Conservation (phyloP, 805 yeast genomes). For the Metschnikowia similis region DNA sequence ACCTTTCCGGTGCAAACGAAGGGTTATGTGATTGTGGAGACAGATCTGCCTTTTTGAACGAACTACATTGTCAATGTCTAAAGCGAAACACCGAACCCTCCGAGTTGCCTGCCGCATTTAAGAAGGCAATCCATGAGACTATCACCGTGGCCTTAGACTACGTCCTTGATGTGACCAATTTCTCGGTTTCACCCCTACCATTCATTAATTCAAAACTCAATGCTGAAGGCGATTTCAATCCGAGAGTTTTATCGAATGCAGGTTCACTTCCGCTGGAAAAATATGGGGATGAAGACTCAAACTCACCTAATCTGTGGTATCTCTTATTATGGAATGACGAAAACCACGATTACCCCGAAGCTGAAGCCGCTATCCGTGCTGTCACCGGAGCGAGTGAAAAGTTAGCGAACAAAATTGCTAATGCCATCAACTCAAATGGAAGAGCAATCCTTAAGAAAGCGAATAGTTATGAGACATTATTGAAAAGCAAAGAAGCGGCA, state of each 20-base stretch:
- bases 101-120: conserved; percentile 14
- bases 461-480: conserved; percentile 16
- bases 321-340: conserved; percentile 79
- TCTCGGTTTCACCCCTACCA: conserved; percentile 38
- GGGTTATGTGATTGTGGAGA: conserved; percentile 75
- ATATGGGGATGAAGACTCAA: conserved; percentile 33
- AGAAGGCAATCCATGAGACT: conserved; percentile 21
- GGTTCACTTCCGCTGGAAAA: conserved; percentile 27
- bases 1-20: conserved; percentile 42
- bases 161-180: conserved; percentile 40
- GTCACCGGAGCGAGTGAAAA: conserved; percentile 25
- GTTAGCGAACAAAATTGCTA: conserved; percentile 36
- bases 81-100: conserved; percentile 4
- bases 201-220: conserved; percentile 30
- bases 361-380: conserved; percentile 42
- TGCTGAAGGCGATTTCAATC: conserved; percentile 22
- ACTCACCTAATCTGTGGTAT: conserved; percentile 34
- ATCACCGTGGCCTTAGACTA: conserved; percentile 37
- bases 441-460: conserved; percentile 44
- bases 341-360: conserved; percentile 56
- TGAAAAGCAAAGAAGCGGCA: conserved; percentile 35
- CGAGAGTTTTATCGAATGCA: conserved; percentile 26
- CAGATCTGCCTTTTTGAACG: conserved; percentile 53
- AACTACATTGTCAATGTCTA: conserved; percentile 49
- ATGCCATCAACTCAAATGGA: conserved; percentile 47